A percentile compares a stretch with the other conserved stretches of the same genome.
phyloP scores from a whole-genome alignment of 1,139 yeast genomes.

The Scheffersomyces stambukii region DNA sequence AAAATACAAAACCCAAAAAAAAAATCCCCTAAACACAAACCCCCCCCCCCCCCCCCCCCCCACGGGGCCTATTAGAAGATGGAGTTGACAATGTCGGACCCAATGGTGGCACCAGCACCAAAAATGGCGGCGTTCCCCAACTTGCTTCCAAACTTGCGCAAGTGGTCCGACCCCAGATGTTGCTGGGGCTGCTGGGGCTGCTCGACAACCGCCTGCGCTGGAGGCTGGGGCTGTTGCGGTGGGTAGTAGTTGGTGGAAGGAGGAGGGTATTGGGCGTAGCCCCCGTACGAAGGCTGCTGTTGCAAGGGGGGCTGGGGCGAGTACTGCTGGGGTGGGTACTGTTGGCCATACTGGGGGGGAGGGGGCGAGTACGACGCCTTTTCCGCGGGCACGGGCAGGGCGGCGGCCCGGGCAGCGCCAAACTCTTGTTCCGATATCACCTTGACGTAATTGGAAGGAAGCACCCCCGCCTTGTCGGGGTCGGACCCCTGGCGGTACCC shows the following conservation, averaged over 20 bases:
- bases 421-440: constrained; percentile 37
- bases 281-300: constrained; percentile 34
- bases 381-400: constrained; percentile 8
- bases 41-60: neutral
- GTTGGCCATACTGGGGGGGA: constrained; percentile 10
- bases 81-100: constrained; percentile 80
- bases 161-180: constrained; percentile 22
- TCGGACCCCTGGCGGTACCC: constrained; percentile 49
- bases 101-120: constrained; percentile 97
- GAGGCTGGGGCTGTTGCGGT: constrained; percentile 24
- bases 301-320: constrained; percentile 13
- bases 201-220: constrained; percentile 10
- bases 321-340: constrained; percentile 12
- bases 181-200: constrained; percentile 19
- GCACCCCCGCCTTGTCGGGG: constrained; percentile 66
- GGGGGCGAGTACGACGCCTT: constrained; percentile 9
- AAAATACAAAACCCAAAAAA: neutral
- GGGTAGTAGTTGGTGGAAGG: constrained; percentile 41
- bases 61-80: constrained; percentile 49
- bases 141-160: constrained; percentile 74
- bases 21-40: neutral
- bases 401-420: constrained; percentile 9
- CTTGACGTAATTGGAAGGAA: constrained; percentile 83
- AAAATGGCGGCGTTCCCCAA: constrained; percentile 90
- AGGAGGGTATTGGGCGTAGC: constrained; percentile 50